A percentile compares a stretch with the other conserved stretches of the same genome.
phyloP scores from a whole-genome alignment of 495 filamentous ascomycete species.

The Xylaria cubensis region DNA sequence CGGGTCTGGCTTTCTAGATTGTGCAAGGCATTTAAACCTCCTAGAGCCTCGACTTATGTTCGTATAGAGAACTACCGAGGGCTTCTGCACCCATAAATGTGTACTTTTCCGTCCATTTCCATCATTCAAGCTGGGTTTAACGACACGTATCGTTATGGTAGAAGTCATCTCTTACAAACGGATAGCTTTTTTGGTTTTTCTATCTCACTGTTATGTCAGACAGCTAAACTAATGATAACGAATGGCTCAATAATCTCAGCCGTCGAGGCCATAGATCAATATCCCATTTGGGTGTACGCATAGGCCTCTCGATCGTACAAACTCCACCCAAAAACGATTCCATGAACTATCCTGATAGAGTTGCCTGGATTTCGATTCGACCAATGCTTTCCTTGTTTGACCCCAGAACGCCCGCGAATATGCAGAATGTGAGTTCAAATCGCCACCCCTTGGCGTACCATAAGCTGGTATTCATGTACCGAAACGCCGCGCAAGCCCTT shows the following conservation, averaged over 20 bases:
- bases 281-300: background rate
- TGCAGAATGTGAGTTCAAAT: slow-evolving; percentile 15
- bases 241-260: background rate
- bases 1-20: background rate
- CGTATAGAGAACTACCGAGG: background rate
- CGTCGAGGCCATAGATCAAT: background rate
- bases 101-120: background rate
- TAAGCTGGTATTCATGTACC: slow-evolving; percentile 7
- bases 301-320: background rate
- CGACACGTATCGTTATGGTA: background rate
- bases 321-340: background rate
- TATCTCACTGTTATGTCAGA: background rate
- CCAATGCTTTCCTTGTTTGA: slow-evolving; percentile 8
- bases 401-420: slow-evolving; percentile 12
- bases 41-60: background rate
- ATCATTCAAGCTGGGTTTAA: background rate
- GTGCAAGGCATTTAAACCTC: background rate
- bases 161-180: background rate
- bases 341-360: background rate
- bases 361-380: background rate
- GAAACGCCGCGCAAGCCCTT: slow-evolving; percentile 10
- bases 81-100: background rate
- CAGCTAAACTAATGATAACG: background rate
- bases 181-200: background rate
- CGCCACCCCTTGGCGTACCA: background rate